Evolutionary conservation across 192 early-diverging fungal species (phyloP).

Genomic region (Entomortierella beljakovae): DNA sequence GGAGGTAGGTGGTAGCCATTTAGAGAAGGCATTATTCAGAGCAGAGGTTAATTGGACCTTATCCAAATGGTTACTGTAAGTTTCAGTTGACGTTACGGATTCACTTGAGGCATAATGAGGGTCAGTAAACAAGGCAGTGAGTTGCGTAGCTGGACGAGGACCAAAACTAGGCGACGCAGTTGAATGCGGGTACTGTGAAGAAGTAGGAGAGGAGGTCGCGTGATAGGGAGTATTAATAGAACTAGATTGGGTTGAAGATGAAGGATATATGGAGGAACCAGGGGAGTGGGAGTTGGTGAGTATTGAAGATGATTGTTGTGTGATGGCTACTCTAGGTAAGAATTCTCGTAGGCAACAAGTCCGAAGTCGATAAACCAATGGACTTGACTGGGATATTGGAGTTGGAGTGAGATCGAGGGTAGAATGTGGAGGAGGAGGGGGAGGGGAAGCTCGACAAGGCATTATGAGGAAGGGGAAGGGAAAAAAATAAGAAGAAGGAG

Average conservation of each 20-base stretch:
- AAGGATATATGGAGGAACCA: not conserved
- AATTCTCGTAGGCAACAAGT: conserved; percentile 52
- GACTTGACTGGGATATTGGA: conserved; percentile 35
- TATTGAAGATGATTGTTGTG: conserved; percentile 13
- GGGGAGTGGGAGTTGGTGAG: not conserved
- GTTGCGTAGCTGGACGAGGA: conserved; percentile 25
- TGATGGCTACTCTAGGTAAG: conserved; percentile 23
- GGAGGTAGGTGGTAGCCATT: conserved; percentile 27
- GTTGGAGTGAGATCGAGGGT: conserved; percentile 33
- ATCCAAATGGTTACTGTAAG: not conserved
- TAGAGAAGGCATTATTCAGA: conserved; percentile 1
- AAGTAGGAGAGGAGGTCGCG: too few relatives aligned
- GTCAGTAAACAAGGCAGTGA: conserved; percentile 15
- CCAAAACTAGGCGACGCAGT: not conserved
- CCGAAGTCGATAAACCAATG: conserved; percentile 41
- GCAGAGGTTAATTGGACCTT: too few relatives aligned
- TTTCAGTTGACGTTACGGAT: not conserved
- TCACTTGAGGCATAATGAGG: not conserved
- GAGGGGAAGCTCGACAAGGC: conserved; percentile 47
- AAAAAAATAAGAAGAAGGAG: not conserved
- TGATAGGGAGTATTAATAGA: conserved; percentile 12
- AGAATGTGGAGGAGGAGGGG: conserved; percentile 44
- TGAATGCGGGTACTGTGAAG: not conserved
- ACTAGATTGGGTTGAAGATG: not conserved
- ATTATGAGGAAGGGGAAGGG: conserved; percentile 12